Conservation (phyloP, 2,329 filamentous ascomycete genomes). For the Stachybotrys elegans region DNA sequence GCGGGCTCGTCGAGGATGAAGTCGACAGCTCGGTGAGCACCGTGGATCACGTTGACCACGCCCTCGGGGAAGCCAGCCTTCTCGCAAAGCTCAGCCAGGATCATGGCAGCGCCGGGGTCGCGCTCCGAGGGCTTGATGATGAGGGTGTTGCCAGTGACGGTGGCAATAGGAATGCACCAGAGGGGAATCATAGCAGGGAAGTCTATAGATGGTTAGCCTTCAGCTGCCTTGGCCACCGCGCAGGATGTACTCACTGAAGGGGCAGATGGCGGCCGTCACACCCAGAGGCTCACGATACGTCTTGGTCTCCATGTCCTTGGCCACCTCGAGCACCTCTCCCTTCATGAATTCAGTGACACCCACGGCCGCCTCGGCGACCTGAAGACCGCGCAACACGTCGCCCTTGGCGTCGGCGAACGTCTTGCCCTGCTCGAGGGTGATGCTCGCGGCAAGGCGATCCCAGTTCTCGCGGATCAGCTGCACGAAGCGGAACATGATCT, state of each 20-base stretch:
- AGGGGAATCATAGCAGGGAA: conserved; percentile 90
- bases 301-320: conserved; percentile 86
- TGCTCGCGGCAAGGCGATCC: conserved; percentile 79
- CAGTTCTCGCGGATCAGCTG: conserved; percentile 76
- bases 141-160: conserved; percentile 77
- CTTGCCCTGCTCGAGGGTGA: conserved; percentile 85
- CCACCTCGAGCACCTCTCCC: conserved; percentile 78
- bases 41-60: conserved; percentile 80
- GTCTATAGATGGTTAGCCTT: conserved; percentile 44
- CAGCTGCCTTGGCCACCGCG: background rate
- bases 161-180: conserved; percentile 85
- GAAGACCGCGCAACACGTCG: conserved; percentile 75
- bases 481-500: conserved; percentile 85
- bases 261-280: conserved; percentile 78
- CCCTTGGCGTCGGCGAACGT: conserved; percentile 79
- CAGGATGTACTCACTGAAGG: conserved; percentile 60
- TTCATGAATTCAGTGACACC: conserved; percentile 77
- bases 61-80: conserved; percentile 79
- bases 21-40: conserved; percentile 74
- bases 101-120: conserved; percentile 80
- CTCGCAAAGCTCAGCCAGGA: conserved; percentile 72
- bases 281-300: conserved; percentile 78
- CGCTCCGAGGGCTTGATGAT: conserved; percentile 84
- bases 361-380: conserved; percentile 80
- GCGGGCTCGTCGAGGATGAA: conserved; percentile 80